Base-by-base conservation (phyloP, 306 rosid genomes). In the Gillenia trifoliata region DNA sequence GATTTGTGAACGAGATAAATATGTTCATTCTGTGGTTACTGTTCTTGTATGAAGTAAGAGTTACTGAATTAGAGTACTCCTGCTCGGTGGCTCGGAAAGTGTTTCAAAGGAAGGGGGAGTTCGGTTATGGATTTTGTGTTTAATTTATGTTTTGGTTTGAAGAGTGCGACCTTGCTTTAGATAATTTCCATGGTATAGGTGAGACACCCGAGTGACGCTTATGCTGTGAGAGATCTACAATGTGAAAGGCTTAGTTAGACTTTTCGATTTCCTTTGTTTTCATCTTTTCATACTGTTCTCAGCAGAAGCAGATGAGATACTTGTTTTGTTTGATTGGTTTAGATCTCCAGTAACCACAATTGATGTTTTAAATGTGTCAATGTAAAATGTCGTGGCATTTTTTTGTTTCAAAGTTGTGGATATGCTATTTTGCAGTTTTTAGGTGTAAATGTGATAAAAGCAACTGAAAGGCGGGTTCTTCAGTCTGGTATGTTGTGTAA, bases 401-500 rank as follows among this genome's bases (percentile, higher is more conserved):
- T 9, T 13, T 29, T 55, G 52, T 65, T 22, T 49, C 17, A 47
- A 33, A 20, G 16, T 13, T 71, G 75, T 75, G 71, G 73, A 59
- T 70, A 76, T 76, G 66, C 30, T 9, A 36, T 43, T 68, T 63
- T 74, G 60, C 55, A 36, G 9, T 38, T 25, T 30, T 76, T 77
- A 20, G 47, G 57, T 33, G 17, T 31, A 11, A 52, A 65, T 30
- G 20, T 66, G 68, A 26, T 40, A 55, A 61, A 57, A 56, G 47
- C 41, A 11, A 70, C n/a, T 68, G 78, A 64, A 34, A 38, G 67
- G 75, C 9, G 73, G 52, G 33, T 52, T 65, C 10, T 81, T 64
- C 54, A 56, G 69, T 72, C 68, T 78, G 66, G 49, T 11, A 62
- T 79, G 34, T 70, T 71, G 65, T 71, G 54, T 57, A 54, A 22